Conservation (phyloP, 441 rosid genomes). For the Erysimum pusillum region DNA sequence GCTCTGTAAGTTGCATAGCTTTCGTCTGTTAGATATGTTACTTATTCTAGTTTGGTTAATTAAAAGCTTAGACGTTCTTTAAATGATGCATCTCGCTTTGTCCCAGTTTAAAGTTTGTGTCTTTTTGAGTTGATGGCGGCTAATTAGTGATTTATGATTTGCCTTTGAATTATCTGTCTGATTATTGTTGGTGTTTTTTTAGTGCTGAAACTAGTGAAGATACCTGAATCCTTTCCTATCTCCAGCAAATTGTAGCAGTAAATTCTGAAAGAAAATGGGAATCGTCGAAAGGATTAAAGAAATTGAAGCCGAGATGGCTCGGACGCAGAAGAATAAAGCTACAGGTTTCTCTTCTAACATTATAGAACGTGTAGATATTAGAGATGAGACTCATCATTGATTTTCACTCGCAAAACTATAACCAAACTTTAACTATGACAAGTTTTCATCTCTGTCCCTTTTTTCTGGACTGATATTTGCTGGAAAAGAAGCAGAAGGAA, state of each 20-base stretch:
- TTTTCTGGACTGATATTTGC: not conserved
- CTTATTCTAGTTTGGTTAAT: not conserved
- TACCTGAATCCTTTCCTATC: not conserved
- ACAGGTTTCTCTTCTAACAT: conserved; percentile 62
- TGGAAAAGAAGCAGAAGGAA: conserved; percentile 10
- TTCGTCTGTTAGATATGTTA: not conserved
- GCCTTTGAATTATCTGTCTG: not conserved
- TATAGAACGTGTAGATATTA: not conserved
- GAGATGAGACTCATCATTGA: not conserved
- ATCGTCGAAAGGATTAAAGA: conserved; percentile 96
- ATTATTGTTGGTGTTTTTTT: not conserved
- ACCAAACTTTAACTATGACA: too few species aligned
- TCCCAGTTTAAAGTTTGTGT: conserved; percentile 13
- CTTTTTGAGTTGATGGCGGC: not conserved
- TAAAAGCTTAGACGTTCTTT: not conserved
- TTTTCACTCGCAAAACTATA: not conserved
- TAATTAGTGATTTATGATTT: conserved; percentile 5
- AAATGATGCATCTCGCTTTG: not conserved
- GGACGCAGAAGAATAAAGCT: conserved; percentile 98
- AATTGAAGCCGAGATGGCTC: conserved; percentile 99
- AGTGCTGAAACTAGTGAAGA: conserved; percentile 39
- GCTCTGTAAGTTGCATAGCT: conserved; percentile 14
- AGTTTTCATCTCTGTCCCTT: too few species aligned
- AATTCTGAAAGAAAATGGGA: conserved; percentile 69
- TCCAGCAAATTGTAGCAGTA: conserved; percentile 38